Evolutionary conservation across 441 rosid species (phyloP), one percentile per base, ranked within the genome.

Genomic region (Rhodomyrtus psidioides): DNA sequence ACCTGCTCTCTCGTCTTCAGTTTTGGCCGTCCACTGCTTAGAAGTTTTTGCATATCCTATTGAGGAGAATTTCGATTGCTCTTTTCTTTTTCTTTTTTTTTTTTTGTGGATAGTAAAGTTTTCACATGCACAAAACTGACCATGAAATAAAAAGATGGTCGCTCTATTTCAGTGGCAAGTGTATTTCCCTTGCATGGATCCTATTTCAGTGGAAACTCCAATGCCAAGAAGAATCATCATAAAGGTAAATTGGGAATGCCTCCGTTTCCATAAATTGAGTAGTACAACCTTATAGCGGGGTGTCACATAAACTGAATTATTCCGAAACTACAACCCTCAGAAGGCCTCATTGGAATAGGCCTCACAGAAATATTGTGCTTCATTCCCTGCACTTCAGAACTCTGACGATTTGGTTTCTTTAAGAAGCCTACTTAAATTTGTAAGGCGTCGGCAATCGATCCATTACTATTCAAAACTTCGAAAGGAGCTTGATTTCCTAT

Each of bases 381-480:
- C 49, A 5, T 70, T 70, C 24, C 13, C 26, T 39, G 26, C 79
- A 34, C 46, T 70, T 21, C 2, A 7, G n/a, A 70, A 70, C 42
- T 54, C 83, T 2, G 58, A 51, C n/a, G 39, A 54, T 26, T 54
- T 54, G 44, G 9, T 21, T 53, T 49, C 42, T 53, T 51, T 12
- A 54, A 27, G 46, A 34, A 76, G 27, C 83, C n/a, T 53, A 39
- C 84, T 94, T 92, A 97, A 83, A 93, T 96, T 90, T 95, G 98
- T 42, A 97, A 89, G 83, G 99, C 95, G 87, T 94, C 93, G 4
- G 99, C 97, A 70, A 97, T 95, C 79, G 98, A 96, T 87, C 94
- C 97, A 0, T 99, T 96, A 13, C 96, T 98, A 89, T 97, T 96
- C 89, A 97, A 85, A 83, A 97, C 91, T 91, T 96, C 97, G 28